Evolutionary conservation across 164 flowering plant genomes (phyloP), one percentile per base, ranked within the genome.

Genomic region (Tinospora cordifolia): DNA sequence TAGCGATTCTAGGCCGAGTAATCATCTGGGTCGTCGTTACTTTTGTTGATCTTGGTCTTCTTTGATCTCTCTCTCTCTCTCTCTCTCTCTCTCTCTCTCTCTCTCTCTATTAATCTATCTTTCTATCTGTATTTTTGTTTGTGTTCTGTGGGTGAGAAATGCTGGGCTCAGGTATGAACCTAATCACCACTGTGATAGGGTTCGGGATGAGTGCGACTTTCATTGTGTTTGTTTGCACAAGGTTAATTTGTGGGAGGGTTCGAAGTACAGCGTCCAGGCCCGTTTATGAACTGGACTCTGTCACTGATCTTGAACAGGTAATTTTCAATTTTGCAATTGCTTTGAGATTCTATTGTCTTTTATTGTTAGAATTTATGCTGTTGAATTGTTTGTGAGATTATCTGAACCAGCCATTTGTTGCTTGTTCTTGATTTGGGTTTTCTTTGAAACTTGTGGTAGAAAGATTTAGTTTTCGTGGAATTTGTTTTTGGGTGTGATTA

Each of bases 171-270:
- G 86, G 86, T 9, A 85, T 86, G 87, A 88, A 91, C 75, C 77
- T 87, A 76, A 77, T 89, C 30, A 87, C 90, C 39, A 86, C 93
- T 7, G 81, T 87, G 65, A 86, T 89, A 67, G 97, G 94, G 47
- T 91, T 91, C 75, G 92, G 84, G 62, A 86, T 91, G 91, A 87
- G 94, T 75, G 88, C 87, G 0, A 83, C 88, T 62, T 91, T 91
- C 73, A 88, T 89, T 65, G 83, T 88, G 68, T 91, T 89, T 78
- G 82, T 91, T 8, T 89, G 94, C 75, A 79, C 91, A 10, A 84
- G 92, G 77, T 79, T 91, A 24, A 84, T 87, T 57, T 91, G 94
- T 73, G 86, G 92, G 67, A 83, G 97, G 78, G 71, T 85, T 2
- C 82, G 88, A 13, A 38, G 79, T 10, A 72, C 63, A 0, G 86